phyloP scores from a whole-genome alignment of 768 basidiomycete species.

The Russula virescens region DNA sequence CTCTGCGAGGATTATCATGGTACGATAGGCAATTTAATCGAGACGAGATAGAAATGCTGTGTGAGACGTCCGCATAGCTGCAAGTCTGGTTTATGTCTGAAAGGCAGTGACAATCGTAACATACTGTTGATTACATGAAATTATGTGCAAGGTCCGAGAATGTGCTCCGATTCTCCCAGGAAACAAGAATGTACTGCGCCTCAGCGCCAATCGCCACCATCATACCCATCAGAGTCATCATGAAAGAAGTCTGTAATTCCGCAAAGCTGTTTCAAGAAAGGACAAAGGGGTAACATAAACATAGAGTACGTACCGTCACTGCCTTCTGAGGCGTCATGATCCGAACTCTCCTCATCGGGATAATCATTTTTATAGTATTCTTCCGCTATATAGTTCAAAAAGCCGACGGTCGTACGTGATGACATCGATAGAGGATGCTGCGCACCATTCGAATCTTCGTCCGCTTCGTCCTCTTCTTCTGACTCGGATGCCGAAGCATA shows the following conservation, averaged over 20 bases:
- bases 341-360: slow-evolving; percentile 55
- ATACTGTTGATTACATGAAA: too few relatives aligned
- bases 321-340: slow-evolving; percentile 31
- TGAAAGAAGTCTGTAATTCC: background rate
- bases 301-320: slow-evolving; percentile 10
- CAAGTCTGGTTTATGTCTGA: too few relatives aligned
- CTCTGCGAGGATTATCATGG: too few relatives aligned
- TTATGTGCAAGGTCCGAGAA: too few relatives aligned
- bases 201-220: background rate
- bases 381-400: slow-evolving; percentile 45
- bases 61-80: too few relatives aligned
- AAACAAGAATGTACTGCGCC: background rate
- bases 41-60: too few relatives aligned
- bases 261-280: background rate
- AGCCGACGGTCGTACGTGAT: background rate
- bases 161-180: background rate
- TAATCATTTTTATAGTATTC: slow-evolving; percentile 85
- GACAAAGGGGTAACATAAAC: background rate
- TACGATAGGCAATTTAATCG: too few relatives aligned
- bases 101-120: too few relatives aligned
- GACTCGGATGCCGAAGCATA: slow-evolving; percentile 52
- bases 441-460: slow-evolving; percentile 80
- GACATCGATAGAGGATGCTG: background rate
- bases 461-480: slow-evolving; percentile 66
- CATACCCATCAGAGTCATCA: background rate